These are phyloP conservation scores for Calonectria pseudoreteaudii DNA, from an alignment of 2,329 filamentous ascomycete species.

Conservation along the genomic window DNA sequence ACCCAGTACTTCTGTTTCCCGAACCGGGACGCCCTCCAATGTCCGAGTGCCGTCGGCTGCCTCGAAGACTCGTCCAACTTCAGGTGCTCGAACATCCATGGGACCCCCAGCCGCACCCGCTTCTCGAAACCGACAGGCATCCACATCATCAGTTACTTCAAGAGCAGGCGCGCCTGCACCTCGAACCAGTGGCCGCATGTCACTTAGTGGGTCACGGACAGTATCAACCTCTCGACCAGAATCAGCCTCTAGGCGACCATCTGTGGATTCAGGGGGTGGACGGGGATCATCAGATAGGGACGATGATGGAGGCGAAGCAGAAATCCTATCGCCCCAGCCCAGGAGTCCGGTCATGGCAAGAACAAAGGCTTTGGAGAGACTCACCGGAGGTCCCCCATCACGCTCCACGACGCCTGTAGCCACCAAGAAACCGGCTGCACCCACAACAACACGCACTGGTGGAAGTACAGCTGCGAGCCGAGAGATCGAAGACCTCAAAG, in stretches of 20 bases:
- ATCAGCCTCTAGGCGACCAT: constrained; percentile 55
- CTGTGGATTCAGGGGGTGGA: constrained; percentile 60
- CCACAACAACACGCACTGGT: constrained; percentile 48
- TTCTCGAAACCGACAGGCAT: constrained; percentile 57
- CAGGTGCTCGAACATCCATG: constrained; percentile 74
- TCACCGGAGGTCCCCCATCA: constrained; percentile 55
- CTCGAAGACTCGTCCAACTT: constrained; percentile 66
- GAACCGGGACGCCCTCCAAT: constrained; percentile 74
- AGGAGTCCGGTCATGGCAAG: constrained; percentile 63
- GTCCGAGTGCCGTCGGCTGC: constrained; percentile 57
- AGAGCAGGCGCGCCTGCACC: constrained; percentile 47
- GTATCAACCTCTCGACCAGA: constrained; percentile 49
- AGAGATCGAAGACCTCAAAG: constrained; percentile 88
- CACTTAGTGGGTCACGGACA: constrained; percentile 50
- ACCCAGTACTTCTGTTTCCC: constrained; percentile 69
- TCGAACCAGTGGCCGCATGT: constrained; percentile 58
- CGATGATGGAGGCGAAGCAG: constrained; percentile 62
- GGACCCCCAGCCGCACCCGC: constrained; percentile 69
- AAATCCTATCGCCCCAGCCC: constrained; percentile 61
- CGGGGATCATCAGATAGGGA: constrained; percentile 51
- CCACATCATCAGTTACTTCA: constrained; percentile 55
- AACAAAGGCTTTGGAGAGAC: constrained; percentile 64
- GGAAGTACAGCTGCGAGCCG: constrained; percentile 65
- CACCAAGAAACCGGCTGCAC: constrained; percentile 43
- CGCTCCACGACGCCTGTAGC: constrained; percentile 47